These are phyloP conservation scores for Abelmoschus esculentus DNA, from an alignment of 345 rosid genomes.

Conservation along the genomic window DNA sequence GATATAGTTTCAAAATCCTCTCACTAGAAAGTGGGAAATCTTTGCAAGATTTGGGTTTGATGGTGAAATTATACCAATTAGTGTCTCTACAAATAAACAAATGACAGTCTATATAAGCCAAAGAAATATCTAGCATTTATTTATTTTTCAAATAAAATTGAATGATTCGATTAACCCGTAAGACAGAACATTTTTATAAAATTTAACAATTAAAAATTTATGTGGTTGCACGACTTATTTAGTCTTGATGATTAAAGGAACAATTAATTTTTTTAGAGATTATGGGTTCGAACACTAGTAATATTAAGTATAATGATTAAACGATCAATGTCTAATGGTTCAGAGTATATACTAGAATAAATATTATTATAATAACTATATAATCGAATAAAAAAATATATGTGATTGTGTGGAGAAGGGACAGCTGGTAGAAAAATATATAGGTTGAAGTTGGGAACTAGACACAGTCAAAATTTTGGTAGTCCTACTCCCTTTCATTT, in stretches of 20 bases:
- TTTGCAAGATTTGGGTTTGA: conserved; percentile 27
- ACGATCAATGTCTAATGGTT: too few species aligned
- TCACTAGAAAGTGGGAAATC: conserved; percentile 35
- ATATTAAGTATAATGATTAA: too few species aligned
- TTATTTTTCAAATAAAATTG: neutral
- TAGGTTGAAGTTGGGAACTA: neutral
- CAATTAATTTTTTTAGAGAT: too few species aligned
- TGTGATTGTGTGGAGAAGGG: too few species aligned
- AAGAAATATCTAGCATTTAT: neutral
- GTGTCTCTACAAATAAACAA: neutral
- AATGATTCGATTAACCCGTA: neutral
- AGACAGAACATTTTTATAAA: neutral
- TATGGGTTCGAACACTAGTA: too few species aligned
- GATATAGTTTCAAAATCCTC: conserved; percentile 7
- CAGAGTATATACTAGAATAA: too few species aligned
- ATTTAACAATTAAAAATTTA: neutral
- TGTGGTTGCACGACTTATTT: neutral
- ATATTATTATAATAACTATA: too few species aligned
- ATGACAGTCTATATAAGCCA: neutral
- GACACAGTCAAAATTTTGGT: neutral
- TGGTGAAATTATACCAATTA: conserved; percentile 13
- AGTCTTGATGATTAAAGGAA: too few species aligned
- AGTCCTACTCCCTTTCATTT: neutral
- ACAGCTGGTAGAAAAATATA: neutral
- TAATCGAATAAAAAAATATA: too few species aligned